These are phyloP conservation scores for Curvularia spicifera DNA, from an alignment of 2,329 filamentous ascomycete species.

Conservation along the genomic window DNA sequence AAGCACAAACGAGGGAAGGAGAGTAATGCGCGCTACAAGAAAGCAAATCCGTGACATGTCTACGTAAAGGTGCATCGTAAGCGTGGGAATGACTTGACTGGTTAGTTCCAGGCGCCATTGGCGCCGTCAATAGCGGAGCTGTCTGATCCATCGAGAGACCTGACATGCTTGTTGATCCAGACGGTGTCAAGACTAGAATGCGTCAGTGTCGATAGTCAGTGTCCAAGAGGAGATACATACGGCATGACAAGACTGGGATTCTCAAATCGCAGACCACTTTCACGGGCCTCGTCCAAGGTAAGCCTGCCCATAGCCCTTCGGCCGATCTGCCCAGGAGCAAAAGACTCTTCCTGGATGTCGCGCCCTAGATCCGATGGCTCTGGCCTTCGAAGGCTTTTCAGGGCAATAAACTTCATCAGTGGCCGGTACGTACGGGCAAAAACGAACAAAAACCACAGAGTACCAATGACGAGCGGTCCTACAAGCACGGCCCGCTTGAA, in stretches of 20 bases:
- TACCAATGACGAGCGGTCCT: slow-evolving; percentile 76
- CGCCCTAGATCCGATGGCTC: slow-evolving; percentile 58
- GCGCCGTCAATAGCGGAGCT: slow-evolving; percentile 27
- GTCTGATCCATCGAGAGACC: slow-evolving; percentile 32
- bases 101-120: slow-evolving; percentile 24
- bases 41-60: slow-evolving; percentile 9
- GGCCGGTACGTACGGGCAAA: slow-evolving; percentile 84
- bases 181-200: slow-evolving; percentile 66
- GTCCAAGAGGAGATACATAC: slow-evolving; percentile 55
- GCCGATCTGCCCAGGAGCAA: slow-evolving; percentile 19
- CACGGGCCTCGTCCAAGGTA: slow-evolving; percentile 74
- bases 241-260: slow-evolving; percentile 76
- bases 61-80: slow-evolving; percentile 21
- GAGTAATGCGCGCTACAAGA: slow-evolving; percentile 7
- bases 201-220: slow-evolving; percentile 16
- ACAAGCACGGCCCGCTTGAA: slow-evolving; percentile 76
- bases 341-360: slow-evolving; percentile 53
- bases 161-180: slow-evolving; percentile 62
- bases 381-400: slow-evolving; percentile 78
- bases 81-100: neutral
- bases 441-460: slow-evolving; percentile 87
- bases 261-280: slow-evolving; percentile 73
- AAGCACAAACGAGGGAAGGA: slow-evolving; percentile 7
- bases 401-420: slow-evolving; percentile 87
- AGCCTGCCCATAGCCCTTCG: slow-evolving; percentile 50